These are phyloP conservation scores for Microcyclosporella mali DNA, from an alignment of 2,329 filamentous ascomycete genomes.

Conservation along the genomic window DNA sequence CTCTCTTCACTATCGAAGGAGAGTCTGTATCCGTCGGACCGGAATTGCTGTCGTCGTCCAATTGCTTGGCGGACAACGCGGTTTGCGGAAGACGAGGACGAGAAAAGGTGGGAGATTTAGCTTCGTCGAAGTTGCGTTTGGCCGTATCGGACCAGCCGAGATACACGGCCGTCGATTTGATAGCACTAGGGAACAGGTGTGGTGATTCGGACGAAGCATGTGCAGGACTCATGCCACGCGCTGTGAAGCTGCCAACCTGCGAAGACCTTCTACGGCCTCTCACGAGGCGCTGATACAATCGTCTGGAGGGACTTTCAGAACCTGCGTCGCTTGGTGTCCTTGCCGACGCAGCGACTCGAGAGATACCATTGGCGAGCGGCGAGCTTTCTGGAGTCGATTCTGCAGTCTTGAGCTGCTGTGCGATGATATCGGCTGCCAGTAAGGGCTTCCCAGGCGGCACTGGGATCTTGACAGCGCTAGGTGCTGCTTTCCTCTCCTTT, in stretches of 20 bases:
- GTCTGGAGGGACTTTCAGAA: conserved; percentile 12
- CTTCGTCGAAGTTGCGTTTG: conserved; percentile 22
- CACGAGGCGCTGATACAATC: conserved; percentile 17
- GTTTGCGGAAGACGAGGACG: conserved; percentile 10
- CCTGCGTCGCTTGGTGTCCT: conserved; percentile 3
- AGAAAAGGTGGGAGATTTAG: conserved; percentile 8
- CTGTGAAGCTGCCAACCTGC: not conserved
- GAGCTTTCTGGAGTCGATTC: conserved; percentile 13
- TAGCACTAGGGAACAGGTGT: conserved; percentile 15
- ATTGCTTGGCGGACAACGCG: conserved; percentile 14
- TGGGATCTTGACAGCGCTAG: conserved; percentile 1
- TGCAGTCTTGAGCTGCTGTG: conserved; percentile 14
- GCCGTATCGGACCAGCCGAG: conserved; percentile 23
- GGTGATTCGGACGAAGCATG: conserved; percentile 12
- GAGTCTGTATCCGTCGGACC: conserved; percentile 1
- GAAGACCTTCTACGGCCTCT: conserved; percentile 8
- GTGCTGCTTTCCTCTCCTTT: conserved; percentile 6
- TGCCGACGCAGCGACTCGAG: not conserved
- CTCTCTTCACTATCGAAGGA: conserved; percentile 2
- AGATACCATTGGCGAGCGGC: conserved; percentile 4
- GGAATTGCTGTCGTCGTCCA: conserved; percentile 14
- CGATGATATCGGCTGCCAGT: conserved; percentile 20
- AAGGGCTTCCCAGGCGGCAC: conserved; percentile 13
- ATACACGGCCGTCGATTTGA: conserved; percentile 5
- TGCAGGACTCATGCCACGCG: not conserved